Base-by-base conservation (phyloP, 345 rosid species). In the Salix koriyanagi region DNA sequence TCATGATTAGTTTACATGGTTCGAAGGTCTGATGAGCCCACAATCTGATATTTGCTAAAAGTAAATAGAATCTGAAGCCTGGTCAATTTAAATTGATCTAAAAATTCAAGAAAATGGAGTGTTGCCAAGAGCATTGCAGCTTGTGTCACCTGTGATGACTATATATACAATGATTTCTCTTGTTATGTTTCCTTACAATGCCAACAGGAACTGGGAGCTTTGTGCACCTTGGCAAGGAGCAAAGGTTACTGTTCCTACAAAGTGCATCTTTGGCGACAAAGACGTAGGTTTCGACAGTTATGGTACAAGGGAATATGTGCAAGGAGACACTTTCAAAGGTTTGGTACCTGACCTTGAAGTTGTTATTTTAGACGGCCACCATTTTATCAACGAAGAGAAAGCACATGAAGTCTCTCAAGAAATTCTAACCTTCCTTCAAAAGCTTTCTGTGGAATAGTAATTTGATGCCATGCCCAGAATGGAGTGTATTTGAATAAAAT, bases 151-250 rank as follows among this genome's bases (percentile, higher is more conserved):
- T 72, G 41, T 21, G 30, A 28, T 28, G 30, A 28, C 30, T 39
- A 7, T 30, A 30, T 30, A 30, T 30, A 30, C 0, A 30, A 6
- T 39, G 42, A 39, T 39, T 39, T 39, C 11, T 9, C 42, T 39
- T 39, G 42, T 39, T 39, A 39, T 39, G 42, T 8, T 39, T 39
- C 42, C 8, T 41, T 14, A 54, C 34, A 60, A 60, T 39, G 52
- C 23, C 12, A 13, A 71, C 87, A 89, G 97, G 92, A 90, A 88
- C 4, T 90, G 91, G 91, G 92, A 90, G 85, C 79, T 90, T 41
- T 23, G 70, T 37, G 87, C 89, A 18, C 82, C 90, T 5, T 88
- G 92, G 94, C 85, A 87, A 79, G 91, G 81, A 76, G 64, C 85
- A 5, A 87, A 88, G 71, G 83, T 92, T n/a, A 34, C 54, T 0